These are phyloP conservation scores for Mucor lusitanicus DNA, from an alignment of 371 early-diverging fungal species.

Conservation along the genomic window DNA sequence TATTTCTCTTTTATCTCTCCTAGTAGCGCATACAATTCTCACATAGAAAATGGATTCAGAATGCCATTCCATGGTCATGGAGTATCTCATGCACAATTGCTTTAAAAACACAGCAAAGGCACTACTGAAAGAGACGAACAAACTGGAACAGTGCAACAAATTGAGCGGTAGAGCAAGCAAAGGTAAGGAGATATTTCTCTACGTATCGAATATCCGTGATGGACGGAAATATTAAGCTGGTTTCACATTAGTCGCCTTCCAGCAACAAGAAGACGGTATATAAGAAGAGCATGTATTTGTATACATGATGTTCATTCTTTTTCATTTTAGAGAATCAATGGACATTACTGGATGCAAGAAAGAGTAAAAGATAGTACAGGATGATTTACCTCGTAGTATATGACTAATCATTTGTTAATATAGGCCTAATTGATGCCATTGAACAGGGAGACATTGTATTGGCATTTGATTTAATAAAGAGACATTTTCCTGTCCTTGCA, in stretches of 20 bases:
- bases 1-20: not conserved
- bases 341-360: conserved; percentile 42
- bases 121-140: conserved; percentile 49
- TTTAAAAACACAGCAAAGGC: conserved; percentile 67
- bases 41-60: conserved; percentile 19
- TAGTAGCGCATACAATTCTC: not conserved
- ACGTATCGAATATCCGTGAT: not conserved
- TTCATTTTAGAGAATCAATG: conserved; percentile 21
- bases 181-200: not conserved
- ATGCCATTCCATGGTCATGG: conserved; percentile 35
- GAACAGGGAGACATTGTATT: conserved; percentile 28
- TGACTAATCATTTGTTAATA: not conserved
- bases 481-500: conserved; percentile 32
- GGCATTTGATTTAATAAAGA: conserved; percentile 36
- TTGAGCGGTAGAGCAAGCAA: not conserved
- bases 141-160: conserved; percentile 13
- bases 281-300: not conserved
- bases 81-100: conserved; percentile 63
- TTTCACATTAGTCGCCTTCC: not conserved
- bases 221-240: not conserved
- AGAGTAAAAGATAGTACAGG: conserved; percentile 24
- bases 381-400: no score
- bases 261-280: not conserved
- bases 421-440: conserved; percentile 37
- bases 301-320: not conserved